Evolutionary conservation across 352 stramenopile species (phyloP).

Genomic region (Sclerospora graminicola): DNA sequence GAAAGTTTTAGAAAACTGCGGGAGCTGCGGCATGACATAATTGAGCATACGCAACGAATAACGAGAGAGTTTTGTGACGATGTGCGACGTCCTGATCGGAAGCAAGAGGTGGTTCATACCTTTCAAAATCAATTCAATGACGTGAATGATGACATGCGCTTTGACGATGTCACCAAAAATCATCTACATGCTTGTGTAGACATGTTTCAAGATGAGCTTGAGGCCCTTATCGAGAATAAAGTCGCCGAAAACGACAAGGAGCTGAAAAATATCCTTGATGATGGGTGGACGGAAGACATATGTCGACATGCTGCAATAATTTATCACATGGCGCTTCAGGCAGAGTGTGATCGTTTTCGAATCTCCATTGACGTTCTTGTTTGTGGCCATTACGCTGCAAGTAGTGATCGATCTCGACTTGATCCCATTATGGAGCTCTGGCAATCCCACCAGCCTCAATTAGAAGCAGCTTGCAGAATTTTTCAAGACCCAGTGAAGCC

Average conservation of each 20-base stretch:
- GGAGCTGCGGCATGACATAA: too few relatives aligned
- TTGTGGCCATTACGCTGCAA: slow-evolving; percentile 40
- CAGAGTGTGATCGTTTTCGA: slow-evolving; percentile 64
- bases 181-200: too few relatives aligned
- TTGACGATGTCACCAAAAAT: too few relatives aligned
- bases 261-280: slow-evolving; percentile 27
- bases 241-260: slow-evolving; percentile 31
- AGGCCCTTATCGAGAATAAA: slow-evolving; percentile 33
- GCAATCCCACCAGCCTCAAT: slow-evolving; percentile 9
- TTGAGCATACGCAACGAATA: too few relatives aligned
- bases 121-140: too few relatives aligned
- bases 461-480: slow-evolving; percentile 30
- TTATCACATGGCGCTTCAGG: slow-evolving; percentile 50
- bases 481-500: slow-evolving; percentile 23
- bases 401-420: slow-evolving; percentile 21
- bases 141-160: too few relatives aligned
- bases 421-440: slow-evolving; percentile 23
- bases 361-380: slow-evolving; percentile 46
- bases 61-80: too few relatives aligned
- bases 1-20: too few relatives aligned
- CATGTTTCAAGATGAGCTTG: slow-evolving; percentile 41
- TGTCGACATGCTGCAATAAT: slow-evolving; percentile 29
- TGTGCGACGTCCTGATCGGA: too few relatives aligned
- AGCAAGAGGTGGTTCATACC: too few relatives aligned
- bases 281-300: slow-evolving; percentile 53